phyloP scores from a whole-genome alignment of 1,284 basidiomycete species.

The Exobasidium cylindrosporum region DNA sequence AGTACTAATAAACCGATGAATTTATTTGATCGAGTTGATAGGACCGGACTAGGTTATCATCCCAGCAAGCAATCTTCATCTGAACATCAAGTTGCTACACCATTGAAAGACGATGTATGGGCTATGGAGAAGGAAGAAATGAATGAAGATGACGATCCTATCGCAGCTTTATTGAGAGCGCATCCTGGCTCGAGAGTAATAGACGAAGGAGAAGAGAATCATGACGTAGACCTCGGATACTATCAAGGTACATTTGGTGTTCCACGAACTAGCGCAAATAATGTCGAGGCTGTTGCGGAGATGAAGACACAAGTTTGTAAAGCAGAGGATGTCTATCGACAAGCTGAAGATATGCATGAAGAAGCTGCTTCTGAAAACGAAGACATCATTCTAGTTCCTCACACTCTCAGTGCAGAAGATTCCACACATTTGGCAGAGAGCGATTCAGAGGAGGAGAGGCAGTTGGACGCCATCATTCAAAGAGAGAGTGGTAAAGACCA shows the following conservation, averaged over 20 bases:
- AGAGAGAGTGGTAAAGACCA: constrained; percentile 8
- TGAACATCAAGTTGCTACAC: constrained; percentile 16
- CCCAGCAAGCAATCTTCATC: constrained; percentile 6
- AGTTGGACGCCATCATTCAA: constrained; percentile 14
- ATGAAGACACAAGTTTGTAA: not conserved
- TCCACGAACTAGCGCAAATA: not conserved
- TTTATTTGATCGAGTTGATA: constrained; percentile 10
- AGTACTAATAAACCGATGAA: not conserved
- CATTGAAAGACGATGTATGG: not conserved
- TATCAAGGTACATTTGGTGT: not conserved
- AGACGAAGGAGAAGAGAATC: not conserved
- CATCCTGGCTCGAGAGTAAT: constrained; percentile 28
- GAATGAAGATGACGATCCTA: constrained; percentile 24
- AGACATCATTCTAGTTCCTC: constrained; percentile 14
- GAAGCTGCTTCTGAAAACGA: constrained; percentile 16
- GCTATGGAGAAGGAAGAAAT: not conserved
- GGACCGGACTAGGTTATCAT: constrained; percentile 33
- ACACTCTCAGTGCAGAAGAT: not conserved
- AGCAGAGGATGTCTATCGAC: constrained; percentile 12
- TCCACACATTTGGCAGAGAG: not conserved
- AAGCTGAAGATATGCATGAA: constrained; percentile 27
- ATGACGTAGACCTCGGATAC: not conserved
- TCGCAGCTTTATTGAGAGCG: constrained; percentile 28
- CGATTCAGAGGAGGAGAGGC: constrained; percentile 14
- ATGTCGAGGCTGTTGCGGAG: not conserved